phyloP scores from a whole-genome alignment of 352 stramenopile genomes.

The Aphanomyces astaci region DNA sequence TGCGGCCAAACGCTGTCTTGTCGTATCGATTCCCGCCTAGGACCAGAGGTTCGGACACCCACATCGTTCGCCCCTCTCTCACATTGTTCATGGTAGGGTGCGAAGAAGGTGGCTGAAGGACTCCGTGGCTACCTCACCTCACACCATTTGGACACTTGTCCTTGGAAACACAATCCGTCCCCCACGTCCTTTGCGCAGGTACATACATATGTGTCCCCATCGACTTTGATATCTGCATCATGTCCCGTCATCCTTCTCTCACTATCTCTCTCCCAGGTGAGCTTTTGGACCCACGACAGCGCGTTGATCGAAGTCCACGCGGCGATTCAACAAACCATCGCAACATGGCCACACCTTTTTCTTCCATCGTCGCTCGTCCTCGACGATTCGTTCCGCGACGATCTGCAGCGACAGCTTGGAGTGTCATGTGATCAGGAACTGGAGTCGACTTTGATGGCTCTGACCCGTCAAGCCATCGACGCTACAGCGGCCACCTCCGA shows the following conservation, averaged over 20 bases:
- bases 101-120: constrained; percentile 11
- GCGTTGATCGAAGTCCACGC: background rate
- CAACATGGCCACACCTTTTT: background rate
- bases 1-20: constrained; percentile 8
- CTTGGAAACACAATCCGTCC: constrained; percentile 17
- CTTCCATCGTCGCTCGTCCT: background rate
- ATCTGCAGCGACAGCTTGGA: background rate
- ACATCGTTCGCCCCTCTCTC: background rate
- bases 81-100: constrained; percentile 1
- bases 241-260: background rate
- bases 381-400: background rate
- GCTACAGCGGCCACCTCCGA: too few relatives aligned
- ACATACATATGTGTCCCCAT: background rate
- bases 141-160: constrained; percentile 17
- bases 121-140: constrained; percentile 7
- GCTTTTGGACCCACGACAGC: background rate
- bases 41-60: background rate
- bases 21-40: constrained; percentile 12
- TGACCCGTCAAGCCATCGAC: background rate
- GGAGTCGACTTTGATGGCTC: background rate
- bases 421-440: background rate
- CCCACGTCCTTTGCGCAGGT: constrained; percentile 15
- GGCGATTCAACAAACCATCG: background rate
- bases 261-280: too few relatives aligned
- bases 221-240: background rate